Percentiles rank a stretch among this genome's conserved stretches.
Evolutionary conservation across 345 rosid species (phyloP).

Genomic region (Linum lewisii): DNA sequence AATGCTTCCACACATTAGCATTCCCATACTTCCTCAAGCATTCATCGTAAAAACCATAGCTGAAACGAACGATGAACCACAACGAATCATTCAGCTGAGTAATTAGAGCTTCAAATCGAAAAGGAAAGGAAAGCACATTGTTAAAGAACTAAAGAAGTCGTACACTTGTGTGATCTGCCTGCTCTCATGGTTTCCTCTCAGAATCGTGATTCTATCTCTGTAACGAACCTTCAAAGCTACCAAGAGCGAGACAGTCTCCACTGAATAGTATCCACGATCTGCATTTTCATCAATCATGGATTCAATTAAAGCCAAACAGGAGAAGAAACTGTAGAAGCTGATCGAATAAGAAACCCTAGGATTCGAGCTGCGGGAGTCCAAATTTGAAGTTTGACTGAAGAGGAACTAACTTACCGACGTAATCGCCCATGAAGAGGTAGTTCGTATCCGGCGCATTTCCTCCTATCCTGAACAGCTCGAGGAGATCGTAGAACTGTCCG

Average conservation of each 20-base stretch:
- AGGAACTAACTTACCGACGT: constrained; percentile 58
- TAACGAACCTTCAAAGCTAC: constrained; percentile 95
- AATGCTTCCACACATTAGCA: constrained; percentile 93
- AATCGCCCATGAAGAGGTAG: constrained; percentile 98
- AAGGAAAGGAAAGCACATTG: background rate
- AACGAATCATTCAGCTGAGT: background rate
- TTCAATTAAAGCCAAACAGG: constrained; percentile 2
- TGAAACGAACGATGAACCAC: constrained; percentile 24
- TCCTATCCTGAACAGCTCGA: constrained; percentile 91
- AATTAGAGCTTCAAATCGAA: no score
- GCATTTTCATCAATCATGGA: constrained; percentile 20
- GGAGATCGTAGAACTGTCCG: constrained; percentile 95
- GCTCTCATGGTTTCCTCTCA: constrained; percentile 98
- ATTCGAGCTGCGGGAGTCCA: background rate
- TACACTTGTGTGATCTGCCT: constrained; percentile 99
- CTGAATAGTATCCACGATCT: constrained; percentile 99
- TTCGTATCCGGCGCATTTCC: constrained; percentile 95
- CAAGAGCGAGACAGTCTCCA: constrained; percentile 91
- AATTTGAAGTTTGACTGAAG: background rate
- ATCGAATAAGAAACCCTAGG: constrained; percentile 1
- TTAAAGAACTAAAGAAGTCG: constrained; percentile 19
- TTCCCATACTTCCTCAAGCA: constrained; percentile 95
- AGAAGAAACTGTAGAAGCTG: constrained; percentile 4
- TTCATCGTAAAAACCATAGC: constrained; percentile 93
- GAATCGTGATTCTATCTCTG: constrained; percentile 89